Base-by-base conservation (phyloP, 371 early-diverging fungal genomes). In the Mucor circinelloides region DNA sequence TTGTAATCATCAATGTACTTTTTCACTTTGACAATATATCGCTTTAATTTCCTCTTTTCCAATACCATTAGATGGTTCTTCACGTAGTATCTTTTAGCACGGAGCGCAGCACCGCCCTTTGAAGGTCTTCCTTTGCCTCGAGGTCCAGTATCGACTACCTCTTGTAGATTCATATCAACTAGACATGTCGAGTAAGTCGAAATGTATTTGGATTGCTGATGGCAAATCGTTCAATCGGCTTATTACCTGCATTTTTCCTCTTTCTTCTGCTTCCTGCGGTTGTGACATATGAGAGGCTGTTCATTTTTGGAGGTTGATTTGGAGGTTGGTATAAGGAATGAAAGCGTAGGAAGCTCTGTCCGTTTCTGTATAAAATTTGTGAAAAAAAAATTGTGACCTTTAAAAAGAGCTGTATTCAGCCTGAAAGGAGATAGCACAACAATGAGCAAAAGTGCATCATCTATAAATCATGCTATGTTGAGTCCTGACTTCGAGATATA, bases 171-270 rank as follows among this genome's bases (percentile, higher is more conserved):
- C 19, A 40, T 17, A 30, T 38, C 54, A 40, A n/a, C 36, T 15
- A 19, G 15, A 50, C 8, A 23, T 1, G 2, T 21, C 3, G 21
- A 50, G 10, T 1, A 19, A 23, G 50, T 8, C 23, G 7, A 9
- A 6, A 19, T 23, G 7, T 2, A 44, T 17, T 17, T 8, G 17
- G 50, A 50, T 8, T 12, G 8, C 2, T 6, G 21, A 25, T 50
- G 23, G 25, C 8, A 50, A 50, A 23, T 25, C 12, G 23, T 10
- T 23, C 21, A 50, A 25, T 50, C n/a, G 13, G 25, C 13, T 10
- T 36, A 36, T 44, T 56, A 58, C 66, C 66, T 58, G 66, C 52
- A 52, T 66, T 66, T 30, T 59, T 59, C 59, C 66, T 58, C 8
- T 66, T 58, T 38, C 58, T 36, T 34, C 58, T 58, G 23, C n/a